Evolutionary conservation across 164 flowering plant species (phyloP).

Genomic region (Paratinospora sagittata): DNA sequence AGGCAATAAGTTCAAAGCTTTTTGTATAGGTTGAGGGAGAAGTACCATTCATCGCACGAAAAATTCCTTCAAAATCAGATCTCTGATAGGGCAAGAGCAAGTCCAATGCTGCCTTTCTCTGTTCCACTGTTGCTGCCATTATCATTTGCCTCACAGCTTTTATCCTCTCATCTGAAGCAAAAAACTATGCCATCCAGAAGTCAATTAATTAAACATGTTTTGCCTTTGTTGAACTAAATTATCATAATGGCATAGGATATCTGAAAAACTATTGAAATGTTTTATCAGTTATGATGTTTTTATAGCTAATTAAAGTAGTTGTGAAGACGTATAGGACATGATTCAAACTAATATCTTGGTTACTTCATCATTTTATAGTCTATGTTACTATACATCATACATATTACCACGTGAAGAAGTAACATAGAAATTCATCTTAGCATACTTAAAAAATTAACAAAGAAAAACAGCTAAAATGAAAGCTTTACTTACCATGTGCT

Average conservation of each 20-base stretch:
- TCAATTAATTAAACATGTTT: not conserved
- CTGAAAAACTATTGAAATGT: not conserved
- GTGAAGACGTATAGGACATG: not conserved
- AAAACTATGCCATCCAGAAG: slow-evolving; percentile 21
- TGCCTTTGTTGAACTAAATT: not conserved
- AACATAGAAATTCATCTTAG: no score
- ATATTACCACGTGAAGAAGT: no score
- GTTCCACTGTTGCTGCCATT: slow-evolving; percentile 80
- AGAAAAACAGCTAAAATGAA: not conserved
- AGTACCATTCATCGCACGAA: slow-evolving; percentile 98
- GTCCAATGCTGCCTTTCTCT: slow-evolving; percentile 70
- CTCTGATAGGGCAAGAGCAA: no score
- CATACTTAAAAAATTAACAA: not conserved
- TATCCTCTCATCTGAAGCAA: no score
- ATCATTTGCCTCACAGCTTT: slow-evolving; percentile 97
- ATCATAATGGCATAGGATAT: not conserved
- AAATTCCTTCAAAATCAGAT: slow-evolving; percentile 95
- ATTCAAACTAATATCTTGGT: not conserved
- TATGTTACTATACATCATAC: no score
- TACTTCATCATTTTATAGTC: no score
- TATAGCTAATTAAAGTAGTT: not conserved
- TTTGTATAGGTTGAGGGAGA: not conserved
- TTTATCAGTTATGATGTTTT: not conserved
- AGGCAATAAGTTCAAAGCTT: not conserved
- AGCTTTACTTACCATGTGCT: slow-evolving; percentile 69